Evolutionary conservation across 2,329 filamentous ascomycete genomes (phyloP), one percentile per base, ranked within the genome.

Genomic region (Xylariomycetidae sp.): DNA sequence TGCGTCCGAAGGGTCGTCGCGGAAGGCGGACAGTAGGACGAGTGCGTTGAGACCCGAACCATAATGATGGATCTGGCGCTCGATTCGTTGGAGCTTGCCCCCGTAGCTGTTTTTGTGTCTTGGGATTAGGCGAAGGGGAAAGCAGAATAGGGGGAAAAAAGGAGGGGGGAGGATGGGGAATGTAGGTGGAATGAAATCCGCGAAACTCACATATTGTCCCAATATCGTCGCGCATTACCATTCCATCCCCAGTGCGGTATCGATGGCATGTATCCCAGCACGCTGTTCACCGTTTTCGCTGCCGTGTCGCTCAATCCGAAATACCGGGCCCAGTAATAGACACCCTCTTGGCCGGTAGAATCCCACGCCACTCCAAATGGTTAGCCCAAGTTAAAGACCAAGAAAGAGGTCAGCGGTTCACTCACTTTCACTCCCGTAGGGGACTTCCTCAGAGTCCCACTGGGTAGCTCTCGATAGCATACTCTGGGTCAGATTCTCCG

Each of bases 301-400:
- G 59, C 63, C 0, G 72, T 72, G 0, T 47, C 47, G 1, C 54
- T 54, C 29, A 70, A 59, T 3, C 65, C 65, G 47, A 79, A 79
- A 45, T 76, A 69, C 18, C 63, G 68, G 5, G 66, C 59, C 74
- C 74, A 79, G 38, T 74, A 74, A 38, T 76, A 80, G 0, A 80
- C 70, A 1, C 74, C 74, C 48, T 80, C 75, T 41, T 80, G 74
- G 0, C 72, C 74, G 0, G 75, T 80, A 0, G 69, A 77, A 37
- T 80, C 76, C 76, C 76, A 80, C 0, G 74, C 68, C 71, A 76
- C n/a, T n/a, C n/a, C n/a, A n/a, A n/a, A n/a, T n/a, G n/a, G n/a
- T n/a, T n/a, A n/a, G n/a, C n/a, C n/a, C n/a, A n/a, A n/a, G n/a
- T n/a, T n/a, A n/a, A n/a, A n/a, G n/a, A n/a, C n/a, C n/a, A n/a